These are phyloP conservation scores for Leucocoprinus sp. DNA, from an alignment of 768 basidiomycete species.

Conservation along the genomic window DNA sequence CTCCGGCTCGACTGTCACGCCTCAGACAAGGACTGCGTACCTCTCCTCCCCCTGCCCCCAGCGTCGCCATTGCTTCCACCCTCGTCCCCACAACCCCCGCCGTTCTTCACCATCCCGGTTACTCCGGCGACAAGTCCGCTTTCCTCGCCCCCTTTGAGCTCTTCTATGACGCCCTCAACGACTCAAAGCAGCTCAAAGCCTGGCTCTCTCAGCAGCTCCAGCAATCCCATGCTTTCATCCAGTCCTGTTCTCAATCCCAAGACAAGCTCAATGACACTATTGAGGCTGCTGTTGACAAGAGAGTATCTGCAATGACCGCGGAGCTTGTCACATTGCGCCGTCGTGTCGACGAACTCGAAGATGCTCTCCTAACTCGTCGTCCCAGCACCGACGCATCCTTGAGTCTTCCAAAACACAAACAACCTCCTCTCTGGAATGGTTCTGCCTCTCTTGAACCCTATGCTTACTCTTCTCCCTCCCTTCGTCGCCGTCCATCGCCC, in stretches of 20 bases:
- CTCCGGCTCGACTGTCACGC: slow-evolving; percentile 55
- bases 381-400: slow-evolving; percentile 7
- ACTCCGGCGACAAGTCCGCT: slow-evolving; percentile 58
- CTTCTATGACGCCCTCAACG: slow-evolving; percentile 81
- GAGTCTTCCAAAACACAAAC: slow-evolving; percentile 10
- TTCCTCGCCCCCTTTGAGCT: slow-evolving; percentile 78
- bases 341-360: slow-evolving; percentile 65
- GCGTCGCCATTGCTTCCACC: slow-evolving; percentile 59
- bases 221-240: slow-evolving; percentile 48
- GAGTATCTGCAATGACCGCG: slow-evolving; percentile 45
- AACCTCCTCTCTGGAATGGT: slow-evolving; percentile 15
- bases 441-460: slow-evolving; percentile 23
- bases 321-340: slow-evolving; percentile 55
- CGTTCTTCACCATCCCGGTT: slow-evolving; percentile 52
- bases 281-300: slow-evolving; percentile 53
- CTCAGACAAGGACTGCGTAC: too few relatives aligned
- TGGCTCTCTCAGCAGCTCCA: slow-evolving; percentile 72
- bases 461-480: slow-evolving; percentile 35
- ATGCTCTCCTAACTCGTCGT: slow-evolving; percentile 24
- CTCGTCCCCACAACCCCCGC: slow-evolving; percentile 65
- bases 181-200: slow-evolving; percentile 67
- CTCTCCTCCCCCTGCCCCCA: slow-evolving; percentile 52
- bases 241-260: slow-evolving; percentile 48
- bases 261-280: slow-evolving; percentile 55
- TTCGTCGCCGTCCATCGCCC: slow-evolving; percentile 32